Evolutionary conservation across 129 eudicot species (phyloP).

Genomic region (carrot (Daucus carota)): DNA sequence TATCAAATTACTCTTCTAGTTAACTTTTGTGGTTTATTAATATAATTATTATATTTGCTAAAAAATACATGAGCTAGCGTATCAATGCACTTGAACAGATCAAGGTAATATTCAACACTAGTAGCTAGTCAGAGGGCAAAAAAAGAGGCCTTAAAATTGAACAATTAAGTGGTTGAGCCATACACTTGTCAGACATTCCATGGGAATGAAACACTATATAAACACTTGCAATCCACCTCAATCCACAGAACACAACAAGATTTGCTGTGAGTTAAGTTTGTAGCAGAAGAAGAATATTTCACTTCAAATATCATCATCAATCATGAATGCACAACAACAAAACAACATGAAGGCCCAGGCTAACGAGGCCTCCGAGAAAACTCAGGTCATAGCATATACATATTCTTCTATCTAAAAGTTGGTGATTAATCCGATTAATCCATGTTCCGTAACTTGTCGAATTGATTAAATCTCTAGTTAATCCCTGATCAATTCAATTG

Average conservation of each 20-base stretch:
- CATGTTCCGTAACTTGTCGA: too few relatives aligned
- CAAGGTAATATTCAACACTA: background rate
- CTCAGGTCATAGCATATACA: constrained; percentile 21
- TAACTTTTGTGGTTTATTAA: too few relatives aligned
- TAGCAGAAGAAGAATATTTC: background rate
- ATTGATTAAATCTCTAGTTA: too few relatives aligned
- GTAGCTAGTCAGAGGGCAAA: constrained; percentile 2
- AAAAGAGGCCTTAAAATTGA: background rate
- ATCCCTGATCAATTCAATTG: too few relatives aligned
- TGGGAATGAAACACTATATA: background rate
- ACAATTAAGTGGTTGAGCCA: background rate
- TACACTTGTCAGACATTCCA: constrained; percentile 12
- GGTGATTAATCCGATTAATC: too few relatives aligned
- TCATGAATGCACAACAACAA: constrained; percentile 15
- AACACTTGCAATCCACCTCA: background rate
- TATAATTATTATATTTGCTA: too few relatives aligned
- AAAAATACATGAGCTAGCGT: too few relatives aligned
- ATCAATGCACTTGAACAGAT: background rate
- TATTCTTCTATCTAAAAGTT: too few relatives aligned
- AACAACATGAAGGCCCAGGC: background rate
- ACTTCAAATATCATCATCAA: background rate
- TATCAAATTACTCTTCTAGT: too few relatives aligned
- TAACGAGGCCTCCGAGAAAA: constrained; percentile 27
- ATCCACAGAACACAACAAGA: background rate
- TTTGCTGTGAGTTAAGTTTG: background rate